Conservation (phyloP, 768 basidiomycete genomes). For the Infundibulicybe gibba region DNA sequence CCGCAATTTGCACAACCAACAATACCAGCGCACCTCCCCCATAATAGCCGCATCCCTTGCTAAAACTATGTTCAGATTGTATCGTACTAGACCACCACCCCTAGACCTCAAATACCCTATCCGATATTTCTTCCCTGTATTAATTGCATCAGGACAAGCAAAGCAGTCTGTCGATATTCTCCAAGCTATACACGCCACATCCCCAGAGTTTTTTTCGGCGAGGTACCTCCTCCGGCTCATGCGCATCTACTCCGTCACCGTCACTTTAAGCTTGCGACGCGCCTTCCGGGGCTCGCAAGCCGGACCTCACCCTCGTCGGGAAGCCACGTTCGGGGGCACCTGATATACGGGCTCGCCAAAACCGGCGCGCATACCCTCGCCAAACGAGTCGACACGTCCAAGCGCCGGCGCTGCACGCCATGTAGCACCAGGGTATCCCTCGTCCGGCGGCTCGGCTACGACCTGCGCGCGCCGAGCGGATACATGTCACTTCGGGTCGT, state of each 20-base stretch:
- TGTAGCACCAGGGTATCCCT: slow-evolving; percentile 20
- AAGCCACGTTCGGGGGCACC: slow-evolving; percentile 25
- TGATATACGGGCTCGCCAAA: slow-evolving; percentile 22
- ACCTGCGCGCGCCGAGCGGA: slow-evolving; percentile 11
- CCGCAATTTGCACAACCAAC: slow-evolving; percentile 28
- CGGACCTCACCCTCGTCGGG: slow-evolving; percentile 14
- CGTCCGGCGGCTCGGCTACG: slow-evolving; percentile 19
- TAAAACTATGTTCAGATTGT: slow-evolving; percentile 31
- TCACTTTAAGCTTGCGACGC: slow-evolving; percentile 30
- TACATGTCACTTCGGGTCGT: slow-evolving; percentile 14
- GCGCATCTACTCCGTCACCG: slow-evolving; percentile 36
- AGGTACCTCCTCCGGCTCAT: slow-evolving; percentile 35
- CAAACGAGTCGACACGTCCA: slow-evolving; percentile 9
- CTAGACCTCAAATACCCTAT: slow-evolving; percentile 36
- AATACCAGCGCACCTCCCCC: slow-evolving; percentile 23
- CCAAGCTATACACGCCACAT: slow-evolving; percentile 28
- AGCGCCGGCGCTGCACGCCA: background rate
- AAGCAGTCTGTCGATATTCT: slow-evolving; percentile 33
- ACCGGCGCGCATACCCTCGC: slow-evolving; percentile 27
- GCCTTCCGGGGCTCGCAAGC: slow-evolving; percentile 19
- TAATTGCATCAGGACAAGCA: slow-evolving; percentile 34
- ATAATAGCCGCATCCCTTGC: slow-evolving; percentile 27
- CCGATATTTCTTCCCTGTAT: slow-evolving; percentile 38
- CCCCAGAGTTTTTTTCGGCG: slow-evolving; percentile 35
- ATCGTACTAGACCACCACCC: slow-evolving; percentile 25